A percentile compares a stretch with the other conserved stretches of the same genome.
phyloP scores from a whole-genome alignment of 306 rosid species.

The Betula pendula region DNA sequence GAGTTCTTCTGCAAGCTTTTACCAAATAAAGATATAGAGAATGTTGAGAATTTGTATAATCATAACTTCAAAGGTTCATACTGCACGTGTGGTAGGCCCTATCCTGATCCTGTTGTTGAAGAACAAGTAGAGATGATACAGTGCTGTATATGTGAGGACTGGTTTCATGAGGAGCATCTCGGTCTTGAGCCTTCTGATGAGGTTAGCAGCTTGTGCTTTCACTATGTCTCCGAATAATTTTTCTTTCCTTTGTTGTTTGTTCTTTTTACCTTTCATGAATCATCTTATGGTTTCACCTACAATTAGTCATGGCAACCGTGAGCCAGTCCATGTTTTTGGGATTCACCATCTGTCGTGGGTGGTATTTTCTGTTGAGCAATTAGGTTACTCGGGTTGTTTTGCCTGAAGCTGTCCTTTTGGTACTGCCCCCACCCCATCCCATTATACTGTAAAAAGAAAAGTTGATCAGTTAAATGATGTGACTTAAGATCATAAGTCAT shows the following conservation, averaged over 20 bases:
- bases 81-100: constrained; percentile 90
- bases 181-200: constrained; percentile 77
- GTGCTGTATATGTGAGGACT: constrained; percentile 94
- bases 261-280: neutral
- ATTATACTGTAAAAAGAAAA: neutral
- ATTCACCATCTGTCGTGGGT: neutral
- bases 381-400: neutral
- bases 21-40: constrained; percentile 79
- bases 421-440: neutral
- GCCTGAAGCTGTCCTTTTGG: neutral
- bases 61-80: constrained; percentile 91
- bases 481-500: neutral
- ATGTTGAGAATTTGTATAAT: constrained; percentile 69
- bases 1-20: constrained; percentile 76
- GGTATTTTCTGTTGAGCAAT: neutral
- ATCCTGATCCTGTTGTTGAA: constrained; percentile 92
- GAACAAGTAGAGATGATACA: constrained; percentile 97
- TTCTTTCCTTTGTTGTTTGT: constrained; percentile 5
- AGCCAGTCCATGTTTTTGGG: neutral
- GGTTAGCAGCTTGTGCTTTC: constrained; percentile 53
- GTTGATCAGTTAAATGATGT: neutral
- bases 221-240: constrained; percentile 6
- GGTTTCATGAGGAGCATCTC: constrained; percentile 98
- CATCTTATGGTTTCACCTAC: neutral
- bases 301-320: neutral